These are phyloP conservation scores for Eimeria praecox DNA, from an alignment of 169 alveolate species.

Conservation along the genomic window DNA sequence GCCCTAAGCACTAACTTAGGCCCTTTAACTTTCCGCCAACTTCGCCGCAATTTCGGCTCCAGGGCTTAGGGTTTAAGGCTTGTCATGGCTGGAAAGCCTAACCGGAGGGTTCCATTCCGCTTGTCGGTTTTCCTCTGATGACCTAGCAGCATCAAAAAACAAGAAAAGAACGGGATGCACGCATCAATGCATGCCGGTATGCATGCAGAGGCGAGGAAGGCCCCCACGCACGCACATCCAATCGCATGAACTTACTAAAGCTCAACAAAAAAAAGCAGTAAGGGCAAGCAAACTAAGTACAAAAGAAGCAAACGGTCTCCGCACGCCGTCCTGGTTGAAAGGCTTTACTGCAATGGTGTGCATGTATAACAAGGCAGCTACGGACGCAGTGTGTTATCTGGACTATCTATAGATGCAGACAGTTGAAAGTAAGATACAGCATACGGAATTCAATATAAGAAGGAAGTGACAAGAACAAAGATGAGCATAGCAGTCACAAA, in stretches of 20 bases:
- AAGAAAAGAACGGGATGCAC: neutral
- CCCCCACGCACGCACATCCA: neutral
- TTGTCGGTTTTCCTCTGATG: constrained; percentile 74
- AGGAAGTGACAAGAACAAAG: neutral
- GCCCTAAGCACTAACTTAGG: neutral
- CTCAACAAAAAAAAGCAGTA: neutral
- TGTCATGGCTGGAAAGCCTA: neutral
- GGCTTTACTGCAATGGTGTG: neutral
- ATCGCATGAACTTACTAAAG: neutral
- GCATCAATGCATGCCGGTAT: neutral
- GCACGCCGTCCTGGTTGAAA: neutral
- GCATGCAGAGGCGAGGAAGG: neutral
- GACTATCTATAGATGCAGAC: too few species aligned
- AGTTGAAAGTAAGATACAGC: neutral
- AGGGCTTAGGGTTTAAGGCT: neutral
- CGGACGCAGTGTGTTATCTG: too few species aligned
- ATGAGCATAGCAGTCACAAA: neutral
- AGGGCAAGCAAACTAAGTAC: neutral
- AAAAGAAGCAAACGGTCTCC: neutral
- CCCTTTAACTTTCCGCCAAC: neutral
- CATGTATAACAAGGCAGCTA: neutral
- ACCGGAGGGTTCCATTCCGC: constrained; percentile 54
- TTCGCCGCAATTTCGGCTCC: neutral
- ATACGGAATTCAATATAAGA: neutral
- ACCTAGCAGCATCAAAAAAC: constrained; percentile 5